Percentiles rank a stretch among this genome's conserved stretches.
Evolutionary conservation across 805 yeast species (phyloP).

Genomic region (Schizosaccharomyces osmophilus): DNA sequence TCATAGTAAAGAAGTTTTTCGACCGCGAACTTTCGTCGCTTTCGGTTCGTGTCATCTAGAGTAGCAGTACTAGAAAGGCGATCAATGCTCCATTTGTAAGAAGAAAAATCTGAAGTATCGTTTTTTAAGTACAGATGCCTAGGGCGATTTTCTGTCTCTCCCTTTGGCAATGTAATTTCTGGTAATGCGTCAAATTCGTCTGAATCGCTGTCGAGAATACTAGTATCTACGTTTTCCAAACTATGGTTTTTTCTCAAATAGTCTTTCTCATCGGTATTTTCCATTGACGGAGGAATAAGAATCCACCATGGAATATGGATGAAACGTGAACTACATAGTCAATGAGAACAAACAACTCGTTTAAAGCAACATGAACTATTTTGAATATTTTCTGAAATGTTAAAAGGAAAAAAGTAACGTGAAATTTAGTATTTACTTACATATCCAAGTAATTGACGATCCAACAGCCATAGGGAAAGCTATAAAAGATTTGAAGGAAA

Average conservation of each 20-base stretch:
- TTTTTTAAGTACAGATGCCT: background rate
- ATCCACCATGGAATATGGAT: too few species aligned
- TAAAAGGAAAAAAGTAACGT: too few species aligned
- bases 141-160: background rate
- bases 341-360: too few species aligned
- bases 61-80: background rate
- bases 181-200: background rate
- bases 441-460: too few species aligned
- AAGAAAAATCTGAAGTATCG: background rate
- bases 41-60: background rate
- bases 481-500: too few species aligned
- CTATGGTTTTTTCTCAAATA: background rate
- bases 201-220: background rate
- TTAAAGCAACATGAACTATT: too few species aligned
- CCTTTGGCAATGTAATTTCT: background rate
- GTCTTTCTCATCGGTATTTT: too few species aligned
- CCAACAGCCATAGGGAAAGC: too few species aligned
- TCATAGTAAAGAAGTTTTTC: background rate
- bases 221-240: background rate
- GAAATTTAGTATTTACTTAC: too few species aligned
- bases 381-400: too few species aligned
- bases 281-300: too few species aligned
- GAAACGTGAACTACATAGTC: too few species aligned
- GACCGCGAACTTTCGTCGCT: constrained; percentile 4
- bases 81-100: background rate